Conservation (phyloP, 352 stramenopile genomes). For the Pythium rhizo-oryzae region DNA sequence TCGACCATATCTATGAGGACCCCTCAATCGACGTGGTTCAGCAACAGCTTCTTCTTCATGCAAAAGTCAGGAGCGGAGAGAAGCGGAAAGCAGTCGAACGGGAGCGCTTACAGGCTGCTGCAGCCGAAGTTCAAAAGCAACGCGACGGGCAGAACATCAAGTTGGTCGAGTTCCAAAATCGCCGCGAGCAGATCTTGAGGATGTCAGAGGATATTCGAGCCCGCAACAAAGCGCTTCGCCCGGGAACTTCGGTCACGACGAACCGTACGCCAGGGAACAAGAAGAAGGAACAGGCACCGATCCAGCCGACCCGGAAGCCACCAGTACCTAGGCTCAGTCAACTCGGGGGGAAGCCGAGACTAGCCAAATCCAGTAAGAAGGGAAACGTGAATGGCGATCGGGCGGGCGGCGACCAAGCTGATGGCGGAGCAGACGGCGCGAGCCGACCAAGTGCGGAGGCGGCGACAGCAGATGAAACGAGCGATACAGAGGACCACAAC, state of each 20-base stretch:
- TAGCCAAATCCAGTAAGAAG: slow-evolving; percentile 10
- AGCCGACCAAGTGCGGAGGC: not conserved
- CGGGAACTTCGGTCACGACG: not conserved
- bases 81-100: slow-evolving; percentile 49
- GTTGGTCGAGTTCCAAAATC: slow-evolving; percentile 35
- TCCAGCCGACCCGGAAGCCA: slow-evolving; percentile 39
- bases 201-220: slow-evolving; percentile 59
- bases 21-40: slow-evolving; percentile 54
- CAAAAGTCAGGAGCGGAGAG: slow-evolving; percentile 23
- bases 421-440: not conserved
- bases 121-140: slow-evolving; percentile 43
- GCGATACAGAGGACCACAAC: not conserved
- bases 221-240: slow-evolving; percentile 39
- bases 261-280: slow-evolving; percentile 4
- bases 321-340: slow-evolving; percentile 57
- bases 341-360: slow-evolving; percentile 6
- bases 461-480: not conserved
- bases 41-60: slow-evolving; percentile 41
- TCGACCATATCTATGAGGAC: slow-evolving; percentile 65
- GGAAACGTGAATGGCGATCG: not conserved
- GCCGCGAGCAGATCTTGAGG: slow-evolving; percentile 47
- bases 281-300: not conserved
- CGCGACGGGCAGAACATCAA: slow-evolving; percentile 29
- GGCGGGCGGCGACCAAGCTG: not conserved
- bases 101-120: slow-evolving; percentile 46